Evolutionary conservation across 2,329 filamentous ascomycete genomes (phyloP), one percentile per base, ranked within the genome.

Genomic region (Cercospora citrullina): DNA sequence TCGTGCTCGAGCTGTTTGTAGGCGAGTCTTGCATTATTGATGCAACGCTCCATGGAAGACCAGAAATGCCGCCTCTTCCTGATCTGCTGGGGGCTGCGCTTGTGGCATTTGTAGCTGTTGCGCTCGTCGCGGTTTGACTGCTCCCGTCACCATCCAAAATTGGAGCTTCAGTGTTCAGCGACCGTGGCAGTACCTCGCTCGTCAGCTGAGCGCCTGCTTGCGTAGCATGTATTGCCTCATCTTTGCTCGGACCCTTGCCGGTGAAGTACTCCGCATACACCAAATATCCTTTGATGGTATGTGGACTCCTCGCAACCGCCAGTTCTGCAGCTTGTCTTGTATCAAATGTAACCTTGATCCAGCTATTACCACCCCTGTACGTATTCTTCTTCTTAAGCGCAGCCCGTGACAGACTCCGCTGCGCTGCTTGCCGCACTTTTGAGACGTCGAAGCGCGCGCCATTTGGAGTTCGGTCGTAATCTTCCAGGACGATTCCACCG

Each of bases 401-500:
- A 42, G 90, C 89, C 18, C 86, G 81, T 1, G 90, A 91, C 63
- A 97, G 81, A 9, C 87, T 86, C 62, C 87, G 85, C 67, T 89
- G 87, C 59, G 90, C 89, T 8, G 90, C 87, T 10, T 90, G 88
- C 62, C 91, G 87, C 9, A 91, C 89, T 61, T 91, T 87, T 74
- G 93, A 90, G 70, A 90, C 87, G 69, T 92, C 91, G 82, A 91
- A 94, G 1, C 90, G 87, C 70, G 89, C 86, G 65, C 88, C 84
- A 2, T 92, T 91, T n/a, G 94, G 90, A 71, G 91, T 89, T 70
- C 94, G 89, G 8, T 93, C 89, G 80, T 98, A 98, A 80, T 97
- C 94, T 81, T 98, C 94, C 80, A 94, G 94, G 77, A 97, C 92
- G 70, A 88, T 83, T 28, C 94, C 94, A 33, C 81, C 80, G 6